Evolutionary conservation across 495 filamentous ascomycete species (phyloP).

Genomic region (Annulohypoxylon stygium): DNA sequence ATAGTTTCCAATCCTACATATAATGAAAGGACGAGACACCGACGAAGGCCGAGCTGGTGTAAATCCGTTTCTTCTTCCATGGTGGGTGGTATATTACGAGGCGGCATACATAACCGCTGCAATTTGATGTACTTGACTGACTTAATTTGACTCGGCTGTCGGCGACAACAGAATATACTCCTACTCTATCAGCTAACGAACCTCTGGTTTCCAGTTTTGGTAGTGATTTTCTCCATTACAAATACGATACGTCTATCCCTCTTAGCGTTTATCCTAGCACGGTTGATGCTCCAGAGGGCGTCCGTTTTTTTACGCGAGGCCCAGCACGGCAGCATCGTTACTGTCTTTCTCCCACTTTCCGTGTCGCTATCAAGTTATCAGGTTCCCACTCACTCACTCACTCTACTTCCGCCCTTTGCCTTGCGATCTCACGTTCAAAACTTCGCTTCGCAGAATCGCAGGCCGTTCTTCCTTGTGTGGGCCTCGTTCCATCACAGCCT

Average conservation of each 20-base stretch:
- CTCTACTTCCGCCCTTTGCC: conserved; percentile 26
- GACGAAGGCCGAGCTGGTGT: neutral
- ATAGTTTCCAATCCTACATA: neutral
- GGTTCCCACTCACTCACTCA: conserved; percentile 26
- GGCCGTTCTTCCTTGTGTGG: conserved; percentile 4
- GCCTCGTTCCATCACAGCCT: conserved; percentile 11
- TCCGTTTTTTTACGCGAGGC: neutral
- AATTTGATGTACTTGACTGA: conserved; percentile 34
- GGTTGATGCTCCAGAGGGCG: neutral
- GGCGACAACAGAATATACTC: conserved; percentile 27
- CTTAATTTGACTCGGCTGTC: conserved; percentile 39
- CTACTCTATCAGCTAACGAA: conserved; percentile 28
- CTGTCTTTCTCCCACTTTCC: conserved; percentile 8
- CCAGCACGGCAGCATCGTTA: neutral
- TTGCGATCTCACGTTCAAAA: conserved; percentile 9
- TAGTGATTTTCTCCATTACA: conserved; percentile 18
- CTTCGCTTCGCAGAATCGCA: conserved; percentile 2
- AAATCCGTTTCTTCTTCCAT: neutral
- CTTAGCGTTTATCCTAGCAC: conserved; percentile 1
- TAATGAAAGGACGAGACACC: neutral
- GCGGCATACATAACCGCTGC: neutral
- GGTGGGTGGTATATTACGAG: neutral
- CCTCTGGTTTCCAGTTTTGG: conserved; percentile 12
- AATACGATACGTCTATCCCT: conserved; percentile 12
- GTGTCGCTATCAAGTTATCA: conserved; percentile 27